These are phyloP conservation scores for Euphrasia confusa DNA, from an alignment of 257 asterid species.

Conservation along the genomic window DNA sequence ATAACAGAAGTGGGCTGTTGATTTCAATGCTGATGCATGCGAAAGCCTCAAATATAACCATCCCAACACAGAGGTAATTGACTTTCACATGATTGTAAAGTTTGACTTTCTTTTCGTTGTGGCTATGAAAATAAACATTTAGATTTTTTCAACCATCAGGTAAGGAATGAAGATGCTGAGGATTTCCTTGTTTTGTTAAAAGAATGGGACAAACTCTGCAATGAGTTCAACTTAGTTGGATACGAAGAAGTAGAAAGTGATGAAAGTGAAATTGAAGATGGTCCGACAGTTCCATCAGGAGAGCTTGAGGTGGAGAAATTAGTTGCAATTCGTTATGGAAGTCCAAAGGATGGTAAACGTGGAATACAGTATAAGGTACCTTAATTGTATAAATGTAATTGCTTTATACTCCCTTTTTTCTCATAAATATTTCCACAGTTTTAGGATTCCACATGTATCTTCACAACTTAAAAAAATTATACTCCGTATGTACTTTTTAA, in stretches of 20 bases:
- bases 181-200: not conserved
- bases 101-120: not conserved
- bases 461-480: too few relatives aligned
- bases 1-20: slow-evolving; percentile 11
- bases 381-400: not conserved
- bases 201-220: slow-evolving; percentile 13
- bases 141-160: not conserved
- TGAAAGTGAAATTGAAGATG: not conserved
- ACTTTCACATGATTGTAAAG: not conserved
- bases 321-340: not conserved
- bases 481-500: too few relatives aligned
- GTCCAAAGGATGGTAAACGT: not conserved
- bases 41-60: slow-evolving; percentile 10
- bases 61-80: slow-evolving; percentile 8
- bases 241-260: not conserved
- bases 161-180: slow-evolving; percentile 12
- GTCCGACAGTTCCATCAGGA: not conserved
- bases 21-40: not conserved
- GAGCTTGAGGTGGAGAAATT: slow-evolving; percentile 5
- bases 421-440: too few relatives aligned
- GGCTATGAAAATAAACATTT: not conserved
- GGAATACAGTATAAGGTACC: not conserved
- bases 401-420: not conserved
- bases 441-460: too few relatives aligned
- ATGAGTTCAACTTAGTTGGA: not conserved